These are phyloP conservation scores for Nicotiana otophora DNA, from an alignment of 257 asterid species.

Conservation along the genomic window DNA sequence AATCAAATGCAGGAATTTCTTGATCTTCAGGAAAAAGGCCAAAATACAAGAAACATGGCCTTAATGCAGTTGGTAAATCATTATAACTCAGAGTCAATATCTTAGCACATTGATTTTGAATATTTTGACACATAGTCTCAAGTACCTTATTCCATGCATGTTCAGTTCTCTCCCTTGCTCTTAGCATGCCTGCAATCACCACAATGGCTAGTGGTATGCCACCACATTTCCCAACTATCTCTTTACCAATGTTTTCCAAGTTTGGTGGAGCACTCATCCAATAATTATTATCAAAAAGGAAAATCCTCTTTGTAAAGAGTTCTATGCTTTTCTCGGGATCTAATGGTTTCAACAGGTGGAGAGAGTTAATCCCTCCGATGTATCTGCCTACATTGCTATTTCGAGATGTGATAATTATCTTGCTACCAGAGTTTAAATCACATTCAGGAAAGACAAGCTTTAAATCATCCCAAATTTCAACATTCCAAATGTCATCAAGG, in stretches of 20 bases:
- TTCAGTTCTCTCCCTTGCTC: neutral
- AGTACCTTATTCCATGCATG: neutral
- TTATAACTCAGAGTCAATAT: neutral
- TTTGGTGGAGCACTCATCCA: neutral
- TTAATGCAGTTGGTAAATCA: neutral
- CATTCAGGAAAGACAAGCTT: neutral
- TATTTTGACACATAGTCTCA: neutral
- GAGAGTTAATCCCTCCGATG: neutral
- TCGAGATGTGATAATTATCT: neutral
- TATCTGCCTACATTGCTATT: neutral
- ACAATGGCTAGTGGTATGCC: neutral
- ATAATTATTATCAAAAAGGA: neutral
- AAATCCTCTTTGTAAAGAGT: neutral
- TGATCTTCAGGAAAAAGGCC: neutral
- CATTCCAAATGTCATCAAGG: slow-evolving; percentile 16
- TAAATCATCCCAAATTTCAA: slow-evolving; percentile 5
- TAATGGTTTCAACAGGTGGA: neutral
- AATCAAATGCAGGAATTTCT: neutral
- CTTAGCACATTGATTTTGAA: neutral
- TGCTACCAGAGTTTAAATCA: neutral
- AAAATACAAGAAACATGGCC: neutral
- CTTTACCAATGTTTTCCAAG: neutral
- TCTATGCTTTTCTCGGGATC: neutral
- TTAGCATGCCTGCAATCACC: neutral
- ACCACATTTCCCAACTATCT: neutral